Conservation (phyloP, 1,284 basidiomycete genomes). For the Ceratobasidium sp. region DNA sequence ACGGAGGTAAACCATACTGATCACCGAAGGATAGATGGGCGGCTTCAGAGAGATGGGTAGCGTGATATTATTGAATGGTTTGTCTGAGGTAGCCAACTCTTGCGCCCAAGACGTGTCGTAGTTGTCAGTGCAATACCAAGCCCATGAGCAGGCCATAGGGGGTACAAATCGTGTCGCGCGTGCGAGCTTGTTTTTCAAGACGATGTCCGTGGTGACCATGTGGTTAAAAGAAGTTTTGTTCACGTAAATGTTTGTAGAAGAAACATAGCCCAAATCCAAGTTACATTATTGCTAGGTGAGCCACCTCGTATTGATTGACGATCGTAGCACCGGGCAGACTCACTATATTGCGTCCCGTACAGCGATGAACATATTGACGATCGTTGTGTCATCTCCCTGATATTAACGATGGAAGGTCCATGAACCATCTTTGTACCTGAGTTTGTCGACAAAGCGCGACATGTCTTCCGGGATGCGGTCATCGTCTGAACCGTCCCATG, state of each 20-base stretch:
- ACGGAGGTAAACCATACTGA: constrained; percentile 10
- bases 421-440: not conserved
- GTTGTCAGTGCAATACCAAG: not conserved
- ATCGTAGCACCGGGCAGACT: too few species aligned
- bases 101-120: constrained; percentile 10
- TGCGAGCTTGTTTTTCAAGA: too few species aligned
- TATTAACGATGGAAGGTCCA: not conserved
- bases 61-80: constrained; percentile 20
- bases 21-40: not conserved
- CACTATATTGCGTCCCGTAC: constrained; percentile 26
- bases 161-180: too few species aligned
- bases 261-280: too few species aligned
- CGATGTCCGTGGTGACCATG: not conserved
- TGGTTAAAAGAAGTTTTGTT: not conserved
- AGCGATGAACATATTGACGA: constrained; percentile 20
- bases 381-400: too few species aligned
- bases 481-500: not conserved
- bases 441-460: not conserved
- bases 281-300: too few species aligned
- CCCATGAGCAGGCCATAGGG: not conserved
- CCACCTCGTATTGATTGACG: too few species aligned
- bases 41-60: not conserved
- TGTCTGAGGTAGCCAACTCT: not conserved
- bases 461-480: not conserved
- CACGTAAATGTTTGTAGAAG: not conserved